phyloP scores from a whole-genome alignment of 306 rosid genomes.

The Medicago lupulina region DNA sequence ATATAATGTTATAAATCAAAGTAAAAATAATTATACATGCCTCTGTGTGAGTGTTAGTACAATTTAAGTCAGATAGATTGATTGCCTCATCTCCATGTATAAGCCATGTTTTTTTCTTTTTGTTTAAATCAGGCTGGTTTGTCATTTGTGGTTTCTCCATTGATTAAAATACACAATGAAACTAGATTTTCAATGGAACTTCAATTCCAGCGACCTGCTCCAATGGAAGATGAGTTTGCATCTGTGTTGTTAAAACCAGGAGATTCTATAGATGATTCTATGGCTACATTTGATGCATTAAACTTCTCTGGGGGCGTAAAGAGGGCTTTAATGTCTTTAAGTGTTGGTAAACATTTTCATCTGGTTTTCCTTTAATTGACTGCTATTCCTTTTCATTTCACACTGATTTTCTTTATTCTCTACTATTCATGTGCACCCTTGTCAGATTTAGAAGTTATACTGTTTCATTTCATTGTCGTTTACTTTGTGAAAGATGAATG shows the following conservation, averaged over 20 bases:
- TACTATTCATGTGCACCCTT: conserved; percentile 14
- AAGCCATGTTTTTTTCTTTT: neutral
- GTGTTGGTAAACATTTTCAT: conserved; percentile 68
- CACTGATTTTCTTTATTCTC: conserved; percentile 19
- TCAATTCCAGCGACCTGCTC: conserved; percentile 71
- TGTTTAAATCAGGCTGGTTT: conserved; percentile 64
- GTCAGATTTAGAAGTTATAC: conserved; percentile 15
- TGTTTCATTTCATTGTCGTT: conserved; percentile 16
- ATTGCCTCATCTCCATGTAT: conserved; percentile 23
- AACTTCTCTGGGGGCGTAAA: conserved; percentile 78
- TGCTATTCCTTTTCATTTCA: conserved; percentile 33
- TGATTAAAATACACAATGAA: conserved; percentile 80
- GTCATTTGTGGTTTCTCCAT: conserved; percentile 71
- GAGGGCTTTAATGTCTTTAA: conserved; percentile 81
- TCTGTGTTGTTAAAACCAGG: conserved; percentile 69
- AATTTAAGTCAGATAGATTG: neutral
- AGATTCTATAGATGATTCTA: conserved; percentile 86
- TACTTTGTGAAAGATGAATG: conserved; percentile 35
- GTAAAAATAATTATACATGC: conserved; percentile 3
- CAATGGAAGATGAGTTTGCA: conserved; percentile 74
- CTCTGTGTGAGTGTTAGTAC: neutral
- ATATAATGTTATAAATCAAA: conserved; percentile 6
- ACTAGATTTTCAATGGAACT: conserved; percentile 76
- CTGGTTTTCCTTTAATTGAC: conserved; percentile 23
- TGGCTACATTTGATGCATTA: conserved; percentile 80